Evolutionary conservation across 495 filamentous ascomycete species (phyloP), one percentile per base, ranked within the genome.

Genomic region (Aspergillus homomorphus): DNA sequence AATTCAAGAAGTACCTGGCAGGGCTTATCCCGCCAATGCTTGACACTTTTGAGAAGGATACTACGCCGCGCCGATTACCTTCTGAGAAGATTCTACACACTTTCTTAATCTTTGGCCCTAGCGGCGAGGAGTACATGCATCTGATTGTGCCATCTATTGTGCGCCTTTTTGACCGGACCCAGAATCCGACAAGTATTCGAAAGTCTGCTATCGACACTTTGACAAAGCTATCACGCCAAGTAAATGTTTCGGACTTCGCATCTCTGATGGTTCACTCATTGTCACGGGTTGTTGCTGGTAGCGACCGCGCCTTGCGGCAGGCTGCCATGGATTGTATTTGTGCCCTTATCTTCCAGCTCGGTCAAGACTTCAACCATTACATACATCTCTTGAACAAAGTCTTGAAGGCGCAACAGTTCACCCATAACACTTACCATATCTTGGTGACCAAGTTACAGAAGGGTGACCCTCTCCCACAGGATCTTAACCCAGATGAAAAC

Each of bases 111-210:
- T 97, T 99, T 69, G 94, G 95, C n/a, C 86, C 91, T 15, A 96
- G 91, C 66, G 89, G 87, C 16, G 94, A 98, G 69, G 93, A 97
- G 69, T 97, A 98, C 72, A 98, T 99, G 94, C 94, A 98, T 71
- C 80, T 99, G 26, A 98, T 99, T 62, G 92, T 99, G 38, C 94
- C 94, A 8, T 88, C 92, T n/a, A 89, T 99, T 58, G 90, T 99
- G 18, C 83, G 87, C 16, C 84, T 96, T 54, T 96, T 97, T 66
- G 91, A 98, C 64, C 92, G 88, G 58, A 82, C 85, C 19, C 84
- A 87, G 41, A 87, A 94, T 59, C 90, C 90, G 6, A 75, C 81
- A 10, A 84, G 85, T 58, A 81, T 95, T 43, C 87, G 92, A 28
- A 93, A 92, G 69, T 84, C 84, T 26, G 92, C 93, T 12, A 97